phyloP scores from a whole-genome alignment of 805 yeast genomes.

The Saccharomyces cerevisiae region DNA sequence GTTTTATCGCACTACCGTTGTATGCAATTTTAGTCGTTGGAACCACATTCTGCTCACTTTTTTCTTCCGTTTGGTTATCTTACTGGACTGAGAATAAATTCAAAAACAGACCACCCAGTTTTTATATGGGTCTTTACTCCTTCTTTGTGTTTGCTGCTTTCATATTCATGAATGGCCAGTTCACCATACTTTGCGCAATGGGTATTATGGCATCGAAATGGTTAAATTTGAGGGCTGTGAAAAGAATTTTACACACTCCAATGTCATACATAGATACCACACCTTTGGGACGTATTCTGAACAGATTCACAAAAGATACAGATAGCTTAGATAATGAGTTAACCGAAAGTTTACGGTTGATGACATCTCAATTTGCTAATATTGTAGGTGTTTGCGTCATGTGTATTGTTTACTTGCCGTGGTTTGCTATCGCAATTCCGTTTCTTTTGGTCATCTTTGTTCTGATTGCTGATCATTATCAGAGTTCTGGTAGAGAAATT shows the following conservation, averaged over 20 bases:
- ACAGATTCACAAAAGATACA: conserved; percentile 81
- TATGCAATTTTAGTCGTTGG: conserved; percentile 19
- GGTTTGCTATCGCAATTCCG: conserved; percentile 67
- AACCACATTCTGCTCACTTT: conserved; percentile 26
- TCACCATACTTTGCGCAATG: conserved; percentile 29
- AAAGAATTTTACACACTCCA: conserved; percentile 62
- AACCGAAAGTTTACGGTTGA: conserved; percentile 57
- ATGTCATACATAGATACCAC: conserved; percentile 80
- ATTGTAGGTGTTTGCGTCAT: conserved; percentile 59
- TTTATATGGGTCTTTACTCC: conserved; percentile 72
- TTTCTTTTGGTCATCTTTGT: conserved; percentile 41
- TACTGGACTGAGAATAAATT: conserved; percentile 69
- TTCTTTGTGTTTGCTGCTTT: conserved; percentile 44
- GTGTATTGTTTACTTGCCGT: conserved; percentile 67
- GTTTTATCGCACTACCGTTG: conserved; percentile 16
- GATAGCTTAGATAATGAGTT: conserved; percentile 78
- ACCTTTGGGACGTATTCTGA: conserved; percentile 79
- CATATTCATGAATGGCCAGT: conserved; percentile 35
- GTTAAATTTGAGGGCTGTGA: conserved; percentile 55
- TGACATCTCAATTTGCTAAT: conserved; percentile 44
- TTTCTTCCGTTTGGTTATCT: conserved; percentile 57
- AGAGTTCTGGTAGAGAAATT: conserved; percentile 43
- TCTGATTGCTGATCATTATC: conserved; percentile 37
- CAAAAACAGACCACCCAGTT: conserved; percentile 36
- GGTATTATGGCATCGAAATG: conserved; percentile 46